Evolutionary conservation across 331 rosid genomes (phyloP).

Genomic region (Telfairia occidentalis): DNA sequence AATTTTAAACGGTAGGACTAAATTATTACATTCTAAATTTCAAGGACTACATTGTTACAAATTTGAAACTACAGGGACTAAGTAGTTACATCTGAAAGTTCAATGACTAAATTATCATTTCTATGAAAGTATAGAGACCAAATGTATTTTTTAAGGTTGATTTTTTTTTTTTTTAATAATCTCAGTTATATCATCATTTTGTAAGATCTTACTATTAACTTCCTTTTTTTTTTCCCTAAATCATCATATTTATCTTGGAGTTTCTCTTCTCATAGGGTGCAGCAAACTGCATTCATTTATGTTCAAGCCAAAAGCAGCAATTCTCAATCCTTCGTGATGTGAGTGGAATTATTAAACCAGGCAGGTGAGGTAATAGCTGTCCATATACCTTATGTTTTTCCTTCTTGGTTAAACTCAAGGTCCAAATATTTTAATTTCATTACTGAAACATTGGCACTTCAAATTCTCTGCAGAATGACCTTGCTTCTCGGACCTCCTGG

Average conservation of each 20-base stretch:
- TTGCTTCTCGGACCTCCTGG: slow-evolving; percentile 39
- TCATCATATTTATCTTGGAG: neutral
- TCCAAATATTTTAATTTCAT: neutral
- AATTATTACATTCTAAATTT: no score
- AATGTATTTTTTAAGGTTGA: neutral
- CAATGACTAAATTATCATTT: no score
- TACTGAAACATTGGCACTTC: neutral
- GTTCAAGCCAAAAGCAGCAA: slow-evolving; percentile 19
- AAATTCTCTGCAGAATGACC: slow-evolving; percentile 24
- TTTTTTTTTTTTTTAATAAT: neutral
- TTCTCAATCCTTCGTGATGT: slow-evolving; percentile 19
- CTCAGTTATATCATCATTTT: neutral
- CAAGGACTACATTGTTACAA: no score
- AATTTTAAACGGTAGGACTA: no score
- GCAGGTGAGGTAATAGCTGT: slow-evolving; percentile 20
- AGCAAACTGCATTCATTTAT: slow-evolving; percentile 15
- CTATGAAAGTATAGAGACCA: neutral
- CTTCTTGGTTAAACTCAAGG: neutral
- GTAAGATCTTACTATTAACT: neutral
- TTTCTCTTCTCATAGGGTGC: slow-evolving; percentile 5
- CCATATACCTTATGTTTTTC: neutral
- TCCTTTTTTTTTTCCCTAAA: neutral
- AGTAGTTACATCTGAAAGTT: no score
- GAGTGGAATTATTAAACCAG: slow-evolving; percentile 34
- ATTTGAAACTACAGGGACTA: no score